These are phyloP conservation scores for Ustilago xerochloae DNA, from an alignment of 1,284 basidiomycete species.

Conservation along the genomic window DNA sequence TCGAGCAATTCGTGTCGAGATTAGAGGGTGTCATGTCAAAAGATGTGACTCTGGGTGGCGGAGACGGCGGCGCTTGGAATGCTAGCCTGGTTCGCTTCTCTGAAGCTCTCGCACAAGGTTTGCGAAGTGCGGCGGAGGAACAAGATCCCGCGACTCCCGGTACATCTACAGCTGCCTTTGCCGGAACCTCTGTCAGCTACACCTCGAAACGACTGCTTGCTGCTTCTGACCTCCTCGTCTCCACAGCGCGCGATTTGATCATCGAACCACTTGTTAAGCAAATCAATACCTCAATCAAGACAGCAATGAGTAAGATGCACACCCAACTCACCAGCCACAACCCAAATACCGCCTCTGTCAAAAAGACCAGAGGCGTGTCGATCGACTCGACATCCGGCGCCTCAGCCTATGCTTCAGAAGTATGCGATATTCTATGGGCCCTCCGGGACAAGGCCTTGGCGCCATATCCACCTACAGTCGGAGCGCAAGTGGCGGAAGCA, in stretches of 20 bases:
- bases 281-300: not conserved
- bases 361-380: not conserved
- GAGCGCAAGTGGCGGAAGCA: not conserved
- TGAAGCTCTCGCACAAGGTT: constrained; percentile 4
- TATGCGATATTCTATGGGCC: constrained; percentile 9
- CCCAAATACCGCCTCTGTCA: not conserved
- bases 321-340: constrained; percentile 3
- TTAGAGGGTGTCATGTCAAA: not conserved
- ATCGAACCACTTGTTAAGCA: constrained; percentile 1
- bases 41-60: constrained; percentile 14
- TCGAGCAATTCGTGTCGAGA: constrained; percentile 10
- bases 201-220: constrained; percentile 2
- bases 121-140: constrained; percentile 5
- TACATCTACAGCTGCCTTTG: not conserved
- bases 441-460: constrained; percentile 10
- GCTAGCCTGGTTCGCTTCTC: constrained; percentile 27
- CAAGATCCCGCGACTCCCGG: not conserved
- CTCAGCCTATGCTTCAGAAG: constrained; percentile 16
- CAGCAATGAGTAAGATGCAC: constrained; percentile 22
- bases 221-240: not conserved
- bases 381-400: constrained; percentile 28
- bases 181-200: not conserved
- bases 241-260: not conserved
- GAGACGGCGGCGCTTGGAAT: constrained; percentile 7
- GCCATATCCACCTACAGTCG: constrained; percentile 4